Evolutionary conservation across 148 eudicot genomes (phyloP).

Genomic region (Fagopyrum esculentum): DNA sequence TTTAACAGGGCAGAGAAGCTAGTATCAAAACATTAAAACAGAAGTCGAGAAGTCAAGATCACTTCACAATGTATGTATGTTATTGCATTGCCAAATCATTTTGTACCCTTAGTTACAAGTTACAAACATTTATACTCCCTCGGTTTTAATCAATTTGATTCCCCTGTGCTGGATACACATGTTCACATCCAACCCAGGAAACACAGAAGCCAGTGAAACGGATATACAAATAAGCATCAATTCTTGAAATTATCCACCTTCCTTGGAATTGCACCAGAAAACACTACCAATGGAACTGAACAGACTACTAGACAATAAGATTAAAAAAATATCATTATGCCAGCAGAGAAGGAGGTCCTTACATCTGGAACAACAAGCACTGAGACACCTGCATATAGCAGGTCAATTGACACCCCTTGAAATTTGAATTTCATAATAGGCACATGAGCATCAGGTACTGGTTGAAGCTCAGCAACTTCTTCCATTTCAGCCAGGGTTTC

Average conservation of each 20-base stretch:
- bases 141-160: neutral
- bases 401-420: slow-evolving; percentile 48
- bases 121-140: neutral
- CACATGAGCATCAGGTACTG: slow-evolving; percentile 53
- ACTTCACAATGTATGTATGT: neutral
- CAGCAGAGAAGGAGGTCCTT: slow-evolving; percentile 14
- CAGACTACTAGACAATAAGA: neutral
- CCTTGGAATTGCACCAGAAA: neutral
- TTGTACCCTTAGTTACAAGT: neutral
- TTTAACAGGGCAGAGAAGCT: neutral
- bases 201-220: too few species aligned
- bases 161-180: neutral
- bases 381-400: slow-evolving; percentile 45
- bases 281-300: neutral
- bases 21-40: neutral
- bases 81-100: too few species aligned
- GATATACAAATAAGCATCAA: too few species aligned
- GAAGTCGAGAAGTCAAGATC: too few species aligned
- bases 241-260: too few species aligned
- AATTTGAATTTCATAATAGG: slow-evolving; percentile 53
- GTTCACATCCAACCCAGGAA: too few species aligned
- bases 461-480: slow-evolving; percentile 43
- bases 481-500: slow-evolving; percentile 40
- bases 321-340: neutral
- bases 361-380: slow-evolving; percentile 36